phyloP scores from a whole-genome alignment of 2,329 filamentous ascomycete genomes.

The Cladosporium sp. region DNA sequence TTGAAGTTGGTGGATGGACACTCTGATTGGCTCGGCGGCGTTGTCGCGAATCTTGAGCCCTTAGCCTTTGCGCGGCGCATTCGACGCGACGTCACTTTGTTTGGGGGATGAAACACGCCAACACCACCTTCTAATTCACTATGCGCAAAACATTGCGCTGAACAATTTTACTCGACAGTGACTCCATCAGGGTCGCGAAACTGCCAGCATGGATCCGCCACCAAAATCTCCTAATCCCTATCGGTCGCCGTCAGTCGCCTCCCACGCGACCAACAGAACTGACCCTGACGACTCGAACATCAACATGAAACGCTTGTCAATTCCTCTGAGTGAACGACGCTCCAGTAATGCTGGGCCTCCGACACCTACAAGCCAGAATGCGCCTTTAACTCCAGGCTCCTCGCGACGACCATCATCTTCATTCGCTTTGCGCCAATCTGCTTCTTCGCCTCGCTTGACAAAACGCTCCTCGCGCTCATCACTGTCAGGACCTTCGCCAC shows the following conservation, averaged over 20 bases:
- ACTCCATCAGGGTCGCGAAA: not conserved
- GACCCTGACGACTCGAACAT: constrained; percentile 9
- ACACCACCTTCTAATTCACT: not conserved
- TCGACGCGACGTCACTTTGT: constrained; percentile 10
- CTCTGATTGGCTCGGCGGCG: constrained; percentile 9
- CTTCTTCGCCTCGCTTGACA: constrained; percentile 18
- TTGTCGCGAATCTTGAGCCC: not conserved
- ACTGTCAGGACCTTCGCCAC: constrained; percentile 16
- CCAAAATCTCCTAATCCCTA: constrained; percentile 3
- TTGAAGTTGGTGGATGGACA: not conserved
- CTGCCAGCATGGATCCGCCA: constrained; percentile 1
- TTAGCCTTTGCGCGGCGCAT: not conserved
- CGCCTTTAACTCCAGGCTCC: constrained; percentile 13
- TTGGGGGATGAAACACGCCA: not conserved
- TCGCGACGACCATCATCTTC: constrained; percentile 6
- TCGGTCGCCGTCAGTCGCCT: constrained; percentile 3
- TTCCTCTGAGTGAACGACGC: constrained; percentile 8
- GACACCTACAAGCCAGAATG: constrained; percentile 13
- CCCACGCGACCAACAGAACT: constrained; percentile 2
- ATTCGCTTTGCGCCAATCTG: constrained; percentile 8
- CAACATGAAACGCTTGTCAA: constrained; percentile 14
- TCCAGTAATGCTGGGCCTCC: not conserved
- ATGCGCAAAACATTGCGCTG: constrained; percentile 3
- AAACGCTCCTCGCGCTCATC: constrained; percentile 26
- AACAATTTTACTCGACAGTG: not conserved